These are phyloP conservation scores for Pseudogymnoascus sp. DNA, from an alignment of 2,329 filamentous ascomycete species.

Conservation along the genomic window DNA sequence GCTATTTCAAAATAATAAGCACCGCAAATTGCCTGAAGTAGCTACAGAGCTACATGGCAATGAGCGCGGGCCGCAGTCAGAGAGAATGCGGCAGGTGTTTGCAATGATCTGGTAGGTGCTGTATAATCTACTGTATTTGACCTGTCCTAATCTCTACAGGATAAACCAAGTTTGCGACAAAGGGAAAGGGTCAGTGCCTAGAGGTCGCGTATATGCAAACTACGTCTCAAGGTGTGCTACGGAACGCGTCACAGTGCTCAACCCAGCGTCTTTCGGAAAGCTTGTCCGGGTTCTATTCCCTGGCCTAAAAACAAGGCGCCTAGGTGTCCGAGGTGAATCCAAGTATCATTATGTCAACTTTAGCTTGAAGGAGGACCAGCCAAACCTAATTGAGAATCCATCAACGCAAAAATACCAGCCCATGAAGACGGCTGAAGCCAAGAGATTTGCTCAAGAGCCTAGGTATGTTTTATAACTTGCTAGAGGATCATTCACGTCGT, in stretches of 20 bases:
- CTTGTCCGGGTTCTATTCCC: slow-evolving; percentile 94
- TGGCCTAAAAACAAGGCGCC: slow-evolving; percentile 80
- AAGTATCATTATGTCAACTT: slow-evolving; percentile 93
- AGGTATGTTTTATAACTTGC: slow-evolving; percentile 36
- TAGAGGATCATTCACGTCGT: background rate
- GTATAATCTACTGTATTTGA: background rate
- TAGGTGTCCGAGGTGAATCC: slow-evolving; percentile 91
- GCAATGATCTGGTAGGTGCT: slow-evolving; percentile 76
- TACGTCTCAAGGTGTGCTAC: slow-evolving; percentile 90
- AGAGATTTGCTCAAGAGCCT: slow-evolving; percentile 42
- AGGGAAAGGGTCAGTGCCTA: slow-evolving; percentile 78
- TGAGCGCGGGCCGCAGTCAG: slow-evolving; percentile 71
- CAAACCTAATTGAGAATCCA: slow-evolving; percentile 21
- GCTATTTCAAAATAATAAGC: slow-evolving; percentile 61
- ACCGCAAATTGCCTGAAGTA: slow-evolving; percentile 62
- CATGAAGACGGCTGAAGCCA: slow-evolving; percentile 42
- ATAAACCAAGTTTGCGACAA: slow-evolving; percentile 65
- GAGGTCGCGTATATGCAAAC: slow-evolving; percentile 89
- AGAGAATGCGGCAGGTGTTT: slow-evolving; percentile 78
- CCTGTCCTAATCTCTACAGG: slow-evolving; percentile 38
- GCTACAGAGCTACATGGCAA: slow-evolving; percentile 70
- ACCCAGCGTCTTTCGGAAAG: slow-evolving; percentile 96
- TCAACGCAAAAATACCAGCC: slow-evolving; percentile 39
- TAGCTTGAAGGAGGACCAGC: slow-evolving; percentile 47
- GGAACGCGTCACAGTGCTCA: slow-evolving; percentile 88